These are phyloP conservation scores for Ogataea pini DNA, from an alignment of 805 yeast species.

Conservation along the genomic window DNA sequence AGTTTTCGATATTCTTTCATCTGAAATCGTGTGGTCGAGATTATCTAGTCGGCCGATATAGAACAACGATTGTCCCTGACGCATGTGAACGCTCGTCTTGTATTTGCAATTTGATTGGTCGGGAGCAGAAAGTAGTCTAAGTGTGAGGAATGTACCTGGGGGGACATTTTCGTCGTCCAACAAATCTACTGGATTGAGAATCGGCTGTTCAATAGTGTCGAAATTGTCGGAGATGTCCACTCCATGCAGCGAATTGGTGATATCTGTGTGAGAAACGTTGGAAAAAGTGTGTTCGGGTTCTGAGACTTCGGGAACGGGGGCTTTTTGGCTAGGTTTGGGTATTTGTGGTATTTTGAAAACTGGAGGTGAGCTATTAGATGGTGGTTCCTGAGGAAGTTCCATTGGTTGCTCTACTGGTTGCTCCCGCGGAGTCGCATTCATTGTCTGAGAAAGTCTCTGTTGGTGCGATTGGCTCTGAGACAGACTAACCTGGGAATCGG, in stretches of 20 bases:
- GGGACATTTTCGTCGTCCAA: conserved; percentile 36
- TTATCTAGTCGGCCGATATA: conserved; percentile 72
- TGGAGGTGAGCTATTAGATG: conserved; percentile 6
- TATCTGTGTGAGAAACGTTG: conserved; percentile 3
- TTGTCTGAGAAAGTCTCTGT: conserved; percentile 37
- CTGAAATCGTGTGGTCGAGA: conserved; percentile 62
- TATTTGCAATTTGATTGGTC: conserved; percentile 3
- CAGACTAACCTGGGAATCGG: conserved; percentile 49
- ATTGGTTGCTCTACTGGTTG: neutral
- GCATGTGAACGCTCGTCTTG: conserved; percentile 47
- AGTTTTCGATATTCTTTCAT: conserved; percentile 76
- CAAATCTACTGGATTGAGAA: neutral
- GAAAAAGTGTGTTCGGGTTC: conserved; percentile 1
- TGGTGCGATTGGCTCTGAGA: conserved; percentile 76
- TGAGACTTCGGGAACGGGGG: conserved; percentile 16
- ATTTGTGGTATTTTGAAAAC: conserved; percentile 27
- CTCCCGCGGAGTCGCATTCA: neutral
- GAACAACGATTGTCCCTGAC: conserved; percentile 66
- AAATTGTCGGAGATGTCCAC: conserved; percentile 5
- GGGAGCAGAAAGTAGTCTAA: conserved; percentile 47
- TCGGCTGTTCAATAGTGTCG: neutral
- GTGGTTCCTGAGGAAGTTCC: neutral
- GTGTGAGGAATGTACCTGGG: conserved; percentile 61
- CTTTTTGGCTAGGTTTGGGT: conserved; percentile 26
- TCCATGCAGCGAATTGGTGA: conserved; percentile 11